Evolutionary conservation across 495 filamentous ascomycete species (phyloP).

Genomic region (Podospora sp.): DNA sequence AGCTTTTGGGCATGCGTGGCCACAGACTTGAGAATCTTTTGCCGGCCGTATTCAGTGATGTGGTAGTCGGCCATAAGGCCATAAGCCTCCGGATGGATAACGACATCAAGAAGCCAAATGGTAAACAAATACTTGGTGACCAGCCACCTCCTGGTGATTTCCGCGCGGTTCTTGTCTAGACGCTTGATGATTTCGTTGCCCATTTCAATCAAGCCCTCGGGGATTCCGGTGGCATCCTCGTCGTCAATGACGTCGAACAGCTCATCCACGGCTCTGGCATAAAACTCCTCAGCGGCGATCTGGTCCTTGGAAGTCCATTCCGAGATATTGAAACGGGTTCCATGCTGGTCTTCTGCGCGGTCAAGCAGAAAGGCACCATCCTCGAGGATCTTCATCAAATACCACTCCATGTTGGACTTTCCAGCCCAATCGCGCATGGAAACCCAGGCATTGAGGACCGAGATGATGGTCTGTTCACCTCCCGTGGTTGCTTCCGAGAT

Average conservation of each 20-base stretch:
- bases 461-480: conserved; percentile 65
- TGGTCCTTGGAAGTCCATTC: conserved; percentile 66
- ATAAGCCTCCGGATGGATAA: conserved; percentile 87
- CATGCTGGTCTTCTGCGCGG: conserved; percentile 67
- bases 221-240: conserved; percentile 77
- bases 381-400: conserved; percentile 89
- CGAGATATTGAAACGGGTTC: conserved; percentile 66
- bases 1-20: conserved; percentile 75
- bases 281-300: conserved; percentile 87
- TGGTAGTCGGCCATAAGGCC: conserved; percentile 90
- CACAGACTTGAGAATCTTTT: conserved; percentile 84
- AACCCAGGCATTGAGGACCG: conserved; percentile 81
- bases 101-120: conserved; percentile 77
- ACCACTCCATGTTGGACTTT: conserved; percentile 85
- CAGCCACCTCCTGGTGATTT: conserved; percentile 74
- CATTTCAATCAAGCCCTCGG: conserved; percentile 78
- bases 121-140: conserved; percentile 92
- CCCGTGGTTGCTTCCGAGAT: conserved; percentile 56
- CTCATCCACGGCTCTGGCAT: conserved; percentile 74
- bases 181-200: conserved; percentile 79
- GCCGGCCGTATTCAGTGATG: conserved; percentile 84
- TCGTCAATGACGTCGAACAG: conserved; percentile 87
- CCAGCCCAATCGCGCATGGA: conserved; percentile 86
- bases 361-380: conserved; percentile 90
- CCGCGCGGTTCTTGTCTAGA: conserved; percentile 70